phyloP scores from a whole-genome alignment of 2,329 filamentous ascomycete species.

The Peltaster fructicola region DNA sequence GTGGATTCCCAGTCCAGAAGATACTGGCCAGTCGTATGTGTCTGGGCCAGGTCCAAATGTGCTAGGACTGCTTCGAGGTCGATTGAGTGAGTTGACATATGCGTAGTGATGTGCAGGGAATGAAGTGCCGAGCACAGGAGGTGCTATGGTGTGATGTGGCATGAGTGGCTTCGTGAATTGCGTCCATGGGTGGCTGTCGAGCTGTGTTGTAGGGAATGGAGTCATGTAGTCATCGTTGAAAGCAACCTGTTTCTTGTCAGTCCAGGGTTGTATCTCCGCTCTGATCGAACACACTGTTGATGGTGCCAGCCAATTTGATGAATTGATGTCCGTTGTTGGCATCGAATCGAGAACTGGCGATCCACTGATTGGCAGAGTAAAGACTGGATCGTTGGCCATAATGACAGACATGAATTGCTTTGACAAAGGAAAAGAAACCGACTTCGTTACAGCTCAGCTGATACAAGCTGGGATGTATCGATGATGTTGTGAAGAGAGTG shows the following conservation, averaged over 20 bases:
- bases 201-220: constrained; percentile 18
- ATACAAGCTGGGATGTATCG: no score
- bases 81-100: constrained; percentile 14
- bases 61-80: constrained; percentile 27
- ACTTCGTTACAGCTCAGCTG: no score
- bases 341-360: no score
- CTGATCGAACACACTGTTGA: constrained; percentile 1
- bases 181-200: constrained; percentile 16
- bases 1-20: constrained; percentile 23
- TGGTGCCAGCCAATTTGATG: not conserved
- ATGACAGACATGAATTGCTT: no score
- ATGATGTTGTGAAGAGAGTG: no score
- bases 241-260: constrained; percentile 10
- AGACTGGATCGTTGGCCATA: no score
- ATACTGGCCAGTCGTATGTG: constrained; percentile 21
- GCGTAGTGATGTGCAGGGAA: constrained; percentile 4
- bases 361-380: no score
- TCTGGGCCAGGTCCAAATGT: constrained; percentile 23
- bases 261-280: not conserved
- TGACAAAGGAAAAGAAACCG: no score
- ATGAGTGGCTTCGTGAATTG: constrained; percentile 11
- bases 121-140: constrained; percentile 5
- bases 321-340: no score
- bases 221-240: constrained; percentile 18
- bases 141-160: constrained; percentile 10